Conservation (phyloP, 169 alveolate genomes). For the Cryptosporidium bovis region DNA sequence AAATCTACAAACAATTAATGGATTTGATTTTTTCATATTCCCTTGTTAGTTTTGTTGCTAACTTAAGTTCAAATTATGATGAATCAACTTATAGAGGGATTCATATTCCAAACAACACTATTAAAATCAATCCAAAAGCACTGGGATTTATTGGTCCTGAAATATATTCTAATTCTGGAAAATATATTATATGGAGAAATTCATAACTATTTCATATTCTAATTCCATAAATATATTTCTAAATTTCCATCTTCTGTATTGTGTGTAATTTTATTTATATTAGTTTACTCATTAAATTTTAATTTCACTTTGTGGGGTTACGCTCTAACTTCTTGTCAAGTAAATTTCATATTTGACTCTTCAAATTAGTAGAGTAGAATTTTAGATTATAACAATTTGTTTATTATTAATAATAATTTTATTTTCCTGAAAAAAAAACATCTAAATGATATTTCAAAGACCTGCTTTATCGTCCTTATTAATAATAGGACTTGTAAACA, state of each 20-base stretch:
- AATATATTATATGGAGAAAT: constrained; percentile 67
- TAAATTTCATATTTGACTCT: too few species aligned
- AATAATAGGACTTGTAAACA: background rate
- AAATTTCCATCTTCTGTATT: too few species aligned
- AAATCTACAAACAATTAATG: constrained; percentile 9
- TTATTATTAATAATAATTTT: too few species aligned
- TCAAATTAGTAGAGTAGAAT: too few species aligned
- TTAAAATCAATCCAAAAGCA: constrained; percentile 47
- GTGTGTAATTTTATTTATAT: too few species aligned
- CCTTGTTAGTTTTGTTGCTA: constrained; percentile 3
- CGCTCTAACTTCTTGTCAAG: too few species aligned
- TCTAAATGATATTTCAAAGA: background rate
- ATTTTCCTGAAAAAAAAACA: background rate
- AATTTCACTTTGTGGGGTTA: too few species aligned
- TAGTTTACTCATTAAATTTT: too few species aligned
- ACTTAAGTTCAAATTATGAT: background rate
- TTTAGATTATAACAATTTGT: too few species aligned
- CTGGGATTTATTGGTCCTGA: constrained; percentile 17
- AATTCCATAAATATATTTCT: too few species aligned
- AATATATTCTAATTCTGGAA: constrained; percentile 31
- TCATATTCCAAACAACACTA: constrained; percentile 22
- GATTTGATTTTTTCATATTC: constrained; percentile 50
- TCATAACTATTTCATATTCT: background rate
- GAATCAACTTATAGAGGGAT: constrained; percentile 46
- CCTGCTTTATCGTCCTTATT: background rate